Conservation (phyloP, 1,139 yeast genomes). For the Geotrichum carabidarum region DNA sequence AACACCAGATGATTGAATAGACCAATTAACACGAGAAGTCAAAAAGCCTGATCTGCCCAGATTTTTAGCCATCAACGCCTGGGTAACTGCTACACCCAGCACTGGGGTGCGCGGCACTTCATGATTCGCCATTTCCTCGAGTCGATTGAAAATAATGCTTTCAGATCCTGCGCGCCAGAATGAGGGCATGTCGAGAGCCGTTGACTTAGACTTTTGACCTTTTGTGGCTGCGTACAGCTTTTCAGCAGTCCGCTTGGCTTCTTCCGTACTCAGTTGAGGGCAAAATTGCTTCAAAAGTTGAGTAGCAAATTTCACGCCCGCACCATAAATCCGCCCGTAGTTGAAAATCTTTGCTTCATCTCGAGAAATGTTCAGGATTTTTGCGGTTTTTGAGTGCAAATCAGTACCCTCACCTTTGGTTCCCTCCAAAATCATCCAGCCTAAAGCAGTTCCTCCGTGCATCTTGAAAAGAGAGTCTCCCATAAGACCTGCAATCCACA, state of each 20-base stretch:
- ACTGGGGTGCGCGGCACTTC: conserved; percentile 87
- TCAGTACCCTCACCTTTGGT: conserved; percentile 87
- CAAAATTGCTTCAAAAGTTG: conserved; percentile 77
- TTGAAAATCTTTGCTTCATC: conserved; percentile 92
- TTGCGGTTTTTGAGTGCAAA: conserved; percentile 89
- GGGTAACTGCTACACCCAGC: conserved; percentile 87
- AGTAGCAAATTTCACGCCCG: conserved; percentile 88
- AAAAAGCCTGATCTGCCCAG: conserved; percentile 63
- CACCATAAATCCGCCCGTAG: conserved; percentile 96
- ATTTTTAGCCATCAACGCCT: conserved; percentile 65
- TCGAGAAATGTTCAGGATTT: conserved; percentile 80
- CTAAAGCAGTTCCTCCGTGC: conserved; percentile 95
- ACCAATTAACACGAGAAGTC: conserved; percentile 95
- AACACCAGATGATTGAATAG: conserved; percentile 96
- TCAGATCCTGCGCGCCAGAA: conserved; percentile 93
- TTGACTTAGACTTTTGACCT: conserved; percentile 49
- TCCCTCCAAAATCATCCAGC: conserved; percentile 99
- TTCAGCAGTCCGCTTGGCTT: conserved; percentile 65
- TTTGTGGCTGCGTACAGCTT: conserved; percentile 75
- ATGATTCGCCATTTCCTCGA: conserved; percentile 82
- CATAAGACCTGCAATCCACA: conserved; percentile 94
- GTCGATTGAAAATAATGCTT: conserved; percentile 79
- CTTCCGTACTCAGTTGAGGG: conserved; percentile 58
- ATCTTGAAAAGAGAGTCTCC: conserved; percentile 86
- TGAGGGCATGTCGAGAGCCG: conserved; percentile 38